phyloP scores from a whole-genome alignment of 2,329 filamentous ascomycete species.

The Niveomyces coronatus region DNA sequence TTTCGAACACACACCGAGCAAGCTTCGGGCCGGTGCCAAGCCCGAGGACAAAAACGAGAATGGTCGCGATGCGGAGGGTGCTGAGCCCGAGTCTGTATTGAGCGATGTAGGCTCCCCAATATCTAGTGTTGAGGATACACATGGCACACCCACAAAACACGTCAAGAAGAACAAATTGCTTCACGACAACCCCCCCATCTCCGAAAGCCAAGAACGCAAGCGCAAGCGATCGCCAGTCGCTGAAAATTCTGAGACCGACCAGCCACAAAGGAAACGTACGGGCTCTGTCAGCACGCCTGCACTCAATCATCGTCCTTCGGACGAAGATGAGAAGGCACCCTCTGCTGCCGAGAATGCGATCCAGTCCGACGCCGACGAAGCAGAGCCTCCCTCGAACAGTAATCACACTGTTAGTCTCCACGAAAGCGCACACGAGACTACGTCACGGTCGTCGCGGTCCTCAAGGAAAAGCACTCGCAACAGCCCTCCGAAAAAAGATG shows the following conservation, averaged over 20 bases:
- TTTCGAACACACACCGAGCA: slow-evolving; percentile 65
- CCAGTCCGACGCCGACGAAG: slow-evolving; percentile 38
- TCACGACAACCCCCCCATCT: background rate
- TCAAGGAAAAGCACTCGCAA: slow-evolving; percentile 32
- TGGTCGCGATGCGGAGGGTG: slow-evolving; percentile 24
- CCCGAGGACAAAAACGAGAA: slow-evolving; percentile 26
- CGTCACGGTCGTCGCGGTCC: slow-evolving; percentile 23
- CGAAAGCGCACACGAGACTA: slow-evolving; percentile 21
- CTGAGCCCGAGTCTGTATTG: slow-evolving; percentile 22
- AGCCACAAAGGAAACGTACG: slow-evolving; percentile 44
- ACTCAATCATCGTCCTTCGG: slow-evolving; percentile 21
- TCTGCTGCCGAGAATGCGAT: slow-evolving; percentile 27
- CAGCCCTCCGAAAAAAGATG: slow-evolving; percentile 28
- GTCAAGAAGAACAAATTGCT: slow-evolving; percentile 18
- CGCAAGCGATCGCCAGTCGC: slow-evolving; percentile 38
- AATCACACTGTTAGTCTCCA: slow-evolving; percentile 19
- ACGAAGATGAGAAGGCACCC: slow-evolving; percentile 26
- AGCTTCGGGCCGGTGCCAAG: slow-evolving; percentile 48
- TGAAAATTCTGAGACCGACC: slow-evolving; percentile 35
- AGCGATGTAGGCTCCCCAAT: slow-evolving; percentile 30
- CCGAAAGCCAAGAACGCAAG: slow-evolving; percentile 31
- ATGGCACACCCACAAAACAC: slow-evolving; percentile 26
- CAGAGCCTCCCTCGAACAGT: slow-evolving; percentile 21
- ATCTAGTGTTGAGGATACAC: slow-evolving; percentile 28
- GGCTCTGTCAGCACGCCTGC: slow-evolving; percentile 33